These are phyloP conservation scores for Zygosaccharomyces bailii DNA, from an alignment of 805 yeast genomes.

Conservation along the genomic window DNA sequence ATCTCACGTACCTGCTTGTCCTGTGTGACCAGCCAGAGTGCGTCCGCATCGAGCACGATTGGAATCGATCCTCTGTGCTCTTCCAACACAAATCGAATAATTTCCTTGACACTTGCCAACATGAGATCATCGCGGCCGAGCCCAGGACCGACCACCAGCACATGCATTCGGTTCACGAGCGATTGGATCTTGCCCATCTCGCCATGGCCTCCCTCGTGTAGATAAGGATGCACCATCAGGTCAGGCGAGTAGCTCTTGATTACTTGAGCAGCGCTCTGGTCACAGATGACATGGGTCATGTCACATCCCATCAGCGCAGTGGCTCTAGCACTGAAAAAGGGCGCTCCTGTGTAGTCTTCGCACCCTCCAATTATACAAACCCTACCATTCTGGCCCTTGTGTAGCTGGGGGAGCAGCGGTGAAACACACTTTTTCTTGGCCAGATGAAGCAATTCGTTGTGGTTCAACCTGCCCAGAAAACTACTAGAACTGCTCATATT, in stretches of 20 bases:
- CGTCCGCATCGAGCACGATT: constrained; percentile 87
- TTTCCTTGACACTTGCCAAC: constrained; percentile 54
- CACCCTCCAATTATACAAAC: constrained; percentile 89
- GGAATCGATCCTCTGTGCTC: constrained; percentile 59
- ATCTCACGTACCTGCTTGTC: constrained; percentile 24
- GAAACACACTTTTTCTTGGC: constrained; percentile 59
- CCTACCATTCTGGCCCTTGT: constrained; percentile 90
- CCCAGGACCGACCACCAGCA: constrained; percentile 89
- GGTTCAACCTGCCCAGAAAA: constrained; percentile 22
- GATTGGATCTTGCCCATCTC: constrained; percentile 54
- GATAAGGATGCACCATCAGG: constrained; percentile 92
- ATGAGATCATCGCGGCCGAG: constrained; percentile 77
- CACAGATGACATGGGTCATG: constrained; percentile 87
- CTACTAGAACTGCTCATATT: neutral
- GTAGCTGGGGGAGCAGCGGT: constrained; percentile 64
- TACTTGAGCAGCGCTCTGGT: constrained; percentile 67
- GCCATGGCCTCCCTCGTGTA: constrained; percentile 48
- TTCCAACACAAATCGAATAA: constrained; percentile 45
- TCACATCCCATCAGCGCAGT: constrained; percentile 85
- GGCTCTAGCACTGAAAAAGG: constrained; percentile 84
- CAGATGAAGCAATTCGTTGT: constrained; percentile 46
- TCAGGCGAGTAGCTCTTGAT: constrained; percentile 90
- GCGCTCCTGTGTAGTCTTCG: constrained; percentile 96
- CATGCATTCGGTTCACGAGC: constrained; percentile 67
- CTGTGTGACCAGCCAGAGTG: constrained; percentile 59